A percentile compares a stretch with the other conserved stretches of the same genome.
These are phyloP conservation scores for Cercophora newfieldiana DNA, from an alignment of 495 filamentous ascomycete genomes.

Conservation along the genomic window DNA sequence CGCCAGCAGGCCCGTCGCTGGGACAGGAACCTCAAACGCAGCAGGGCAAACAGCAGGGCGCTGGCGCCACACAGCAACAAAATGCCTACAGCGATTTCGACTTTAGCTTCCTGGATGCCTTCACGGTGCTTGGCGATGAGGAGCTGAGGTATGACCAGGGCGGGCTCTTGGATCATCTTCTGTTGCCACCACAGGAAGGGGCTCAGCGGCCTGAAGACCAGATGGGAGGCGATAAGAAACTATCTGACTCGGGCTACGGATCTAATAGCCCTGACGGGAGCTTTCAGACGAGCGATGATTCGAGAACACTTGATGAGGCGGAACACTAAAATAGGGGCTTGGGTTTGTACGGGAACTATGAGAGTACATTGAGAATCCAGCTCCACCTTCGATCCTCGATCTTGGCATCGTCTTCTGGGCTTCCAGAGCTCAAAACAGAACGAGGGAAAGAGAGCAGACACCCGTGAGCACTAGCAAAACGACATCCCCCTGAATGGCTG, in stretches of 20 bases:
- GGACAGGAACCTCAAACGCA: too few species aligned
- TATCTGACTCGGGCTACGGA: conserved; percentile 2
- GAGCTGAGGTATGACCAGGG: conserved; percentile 3
- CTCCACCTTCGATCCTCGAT: too few species aligned
- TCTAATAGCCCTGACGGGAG: background rate
- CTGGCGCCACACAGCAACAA: background rate
- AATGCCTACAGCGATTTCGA: background rate
- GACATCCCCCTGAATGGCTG: background rate
- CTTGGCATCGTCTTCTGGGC: too few species aligned
- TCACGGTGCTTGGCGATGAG: conserved; percentile 2
- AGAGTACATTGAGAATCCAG: too few species aligned
- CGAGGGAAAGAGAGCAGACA: background rate
- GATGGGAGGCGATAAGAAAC: background rate
- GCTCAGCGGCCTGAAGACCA: background rate
- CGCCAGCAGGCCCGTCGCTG: background rate
- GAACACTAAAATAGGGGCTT: too few species aligned
- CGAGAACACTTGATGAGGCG: background rate
- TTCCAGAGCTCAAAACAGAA: too few species aligned
- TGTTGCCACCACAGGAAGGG: background rate
- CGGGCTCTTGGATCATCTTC: background rate
- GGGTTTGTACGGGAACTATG: too few species aligned
- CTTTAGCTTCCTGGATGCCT: background rate
- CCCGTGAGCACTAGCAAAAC: background rate
- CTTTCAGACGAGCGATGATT: background rate
- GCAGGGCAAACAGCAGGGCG: background rate